Evolutionary conservation across 169 alveolate genomes (phyloP).

Genomic region (Babesia gibsoni): DNA sequence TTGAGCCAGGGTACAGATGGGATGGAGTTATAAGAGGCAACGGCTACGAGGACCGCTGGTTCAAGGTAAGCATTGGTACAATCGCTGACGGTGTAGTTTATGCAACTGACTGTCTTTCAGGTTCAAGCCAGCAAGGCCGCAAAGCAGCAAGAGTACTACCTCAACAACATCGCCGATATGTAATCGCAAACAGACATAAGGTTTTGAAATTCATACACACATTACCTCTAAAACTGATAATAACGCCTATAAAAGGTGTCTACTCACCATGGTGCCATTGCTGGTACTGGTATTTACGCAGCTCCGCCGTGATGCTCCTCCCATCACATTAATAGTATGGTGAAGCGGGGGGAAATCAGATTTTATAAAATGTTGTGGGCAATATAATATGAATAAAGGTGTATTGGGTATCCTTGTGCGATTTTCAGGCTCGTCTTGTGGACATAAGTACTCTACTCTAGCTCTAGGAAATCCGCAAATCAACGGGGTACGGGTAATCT

Average conservation of each 20-base stretch:
- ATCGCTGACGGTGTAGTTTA: too few relatives aligned
- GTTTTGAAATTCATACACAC: background rate
- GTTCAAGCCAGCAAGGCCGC: constrained; percentile 26
- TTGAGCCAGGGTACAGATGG: constrained; percentile 93
- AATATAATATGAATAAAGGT: constrained; percentile 10
- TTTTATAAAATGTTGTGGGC: too few relatives aligned
- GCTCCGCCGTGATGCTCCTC: too few relatives aligned
- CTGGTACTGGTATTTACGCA: too few relatives aligned
- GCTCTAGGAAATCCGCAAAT: too few relatives aligned
- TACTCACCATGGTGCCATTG: too few relatives aligned
- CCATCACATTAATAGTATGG: too few relatives aligned
- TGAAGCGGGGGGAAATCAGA: too few relatives aligned
- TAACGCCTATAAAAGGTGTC: too few relatives aligned
- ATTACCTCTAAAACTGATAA: too few relatives aligned
- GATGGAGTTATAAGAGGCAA: constrained; percentile 94
- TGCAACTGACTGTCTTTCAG: background rate
- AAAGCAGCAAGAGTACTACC: constrained; percentile 24
- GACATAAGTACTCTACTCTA: background rate
- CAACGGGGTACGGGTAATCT: too few relatives aligned
- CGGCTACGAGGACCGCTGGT: constrained; percentile 87
- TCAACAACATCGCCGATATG: constrained; percentile 57
- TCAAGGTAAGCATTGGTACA: constrained; percentile 24
- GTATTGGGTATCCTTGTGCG: background rate
- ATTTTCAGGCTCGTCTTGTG: constrained; percentile 1
- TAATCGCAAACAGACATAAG: background rate